A percentile compares a stretch with the other conserved stretches of the same genome.
Evolutionary conservation across 495 filamentous ascomycete species (phyloP).

Genomic region (Penicillium turbatum): DNA sequence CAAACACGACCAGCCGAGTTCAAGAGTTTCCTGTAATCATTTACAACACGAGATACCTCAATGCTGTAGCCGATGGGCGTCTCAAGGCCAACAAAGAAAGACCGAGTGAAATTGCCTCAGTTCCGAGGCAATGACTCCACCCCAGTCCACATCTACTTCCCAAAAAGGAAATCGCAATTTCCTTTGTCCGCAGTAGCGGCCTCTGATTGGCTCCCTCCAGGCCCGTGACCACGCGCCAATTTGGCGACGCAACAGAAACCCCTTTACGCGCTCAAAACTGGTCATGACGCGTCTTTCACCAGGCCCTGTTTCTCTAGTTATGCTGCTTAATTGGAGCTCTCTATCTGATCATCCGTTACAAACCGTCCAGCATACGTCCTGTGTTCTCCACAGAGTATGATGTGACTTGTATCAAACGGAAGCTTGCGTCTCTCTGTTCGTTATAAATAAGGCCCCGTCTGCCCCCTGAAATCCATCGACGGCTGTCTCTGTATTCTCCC

Average conservation of each 20-base stretch:
- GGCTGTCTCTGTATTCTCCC: not conserved
- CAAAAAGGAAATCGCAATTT: slow-evolving; percentile 3
- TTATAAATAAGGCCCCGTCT: slow-evolving; percentile 4
- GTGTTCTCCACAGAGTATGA: slow-evolving; percentile 8
- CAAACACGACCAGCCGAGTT: not conserved
- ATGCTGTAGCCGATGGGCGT: not conserved
- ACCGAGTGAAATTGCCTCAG: not conserved
- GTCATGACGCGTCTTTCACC: slow-evolving; percentile 30
- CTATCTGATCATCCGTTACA: not conserved
- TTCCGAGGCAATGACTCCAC: not conserved
- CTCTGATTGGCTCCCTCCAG: slow-evolving; percentile 18
- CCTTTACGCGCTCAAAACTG: slow-evolving; percentile 38
- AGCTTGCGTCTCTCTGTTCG: not conserved
- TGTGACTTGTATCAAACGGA: slow-evolving; percentile 4
- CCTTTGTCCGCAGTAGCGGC: not conserved
- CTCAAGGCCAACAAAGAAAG: not conserved
- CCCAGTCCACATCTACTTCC: not conserved
- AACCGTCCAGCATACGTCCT: slow-evolving; percentile 1
- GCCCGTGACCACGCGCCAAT: slow-evolving; percentile 41
- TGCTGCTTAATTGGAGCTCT: slow-evolving; percentile 15
- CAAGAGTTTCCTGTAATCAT: not conserved
- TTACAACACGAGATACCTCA: not conserved
- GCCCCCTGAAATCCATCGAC: slow-evolving; percentile 16
- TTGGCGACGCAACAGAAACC: slow-evolving; percentile 31
- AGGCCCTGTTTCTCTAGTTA: not conserved